Evolutionary conservation across 208 protist genomes (phyloP).

Genomic region (Leishmania tarentolae): DNA sequence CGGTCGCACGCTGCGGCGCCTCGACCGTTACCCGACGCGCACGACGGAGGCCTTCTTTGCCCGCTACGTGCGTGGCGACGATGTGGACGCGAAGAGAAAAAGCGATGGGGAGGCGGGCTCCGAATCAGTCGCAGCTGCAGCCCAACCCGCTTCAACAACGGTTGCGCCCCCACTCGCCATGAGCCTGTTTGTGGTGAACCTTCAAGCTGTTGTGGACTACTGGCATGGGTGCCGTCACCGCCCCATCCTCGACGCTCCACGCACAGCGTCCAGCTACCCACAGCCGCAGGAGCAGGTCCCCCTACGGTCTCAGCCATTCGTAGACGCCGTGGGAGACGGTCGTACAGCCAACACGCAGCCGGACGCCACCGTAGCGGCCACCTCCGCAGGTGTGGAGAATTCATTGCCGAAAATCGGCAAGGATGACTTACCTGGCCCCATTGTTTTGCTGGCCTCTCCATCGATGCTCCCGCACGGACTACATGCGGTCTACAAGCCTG

Average conservation of each 20-base stretch:
- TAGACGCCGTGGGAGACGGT: background rate
- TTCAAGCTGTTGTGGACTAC: conserved; percentile 24
- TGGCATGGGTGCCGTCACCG: background rate
- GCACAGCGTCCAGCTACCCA: background rate
- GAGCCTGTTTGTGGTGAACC: conserved; percentile 38
- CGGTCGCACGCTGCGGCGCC: conserved; percentile 58
- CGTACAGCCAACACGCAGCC: background rate
- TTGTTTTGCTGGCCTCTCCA: conserved; percentile 12
- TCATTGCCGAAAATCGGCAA: background rate
- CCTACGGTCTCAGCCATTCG: background rate
- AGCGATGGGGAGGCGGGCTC: background rate
- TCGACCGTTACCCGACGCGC: conserved; percentile 61
- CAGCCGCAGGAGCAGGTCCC: background rate
- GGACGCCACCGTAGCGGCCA: background rate
- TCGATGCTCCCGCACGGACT: conserved; percentile 57
- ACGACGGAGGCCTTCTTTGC: conserved; percentile 59
- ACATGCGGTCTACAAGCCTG: conserved; percentile 67
- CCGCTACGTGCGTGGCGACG: conserved; percentile 23
- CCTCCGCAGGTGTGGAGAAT: background rate
- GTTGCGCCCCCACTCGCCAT: conserved; percentile 41
- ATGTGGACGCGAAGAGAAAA: background rate
- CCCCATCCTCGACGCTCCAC: background rate
- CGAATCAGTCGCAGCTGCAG: background rate
- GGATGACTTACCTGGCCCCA: background rate
- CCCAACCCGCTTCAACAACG: background rate